Evolutionary conservation across 441 rosid genomes (phyloP).

Genomic region (Metrosideros polymorpha): DNA sequence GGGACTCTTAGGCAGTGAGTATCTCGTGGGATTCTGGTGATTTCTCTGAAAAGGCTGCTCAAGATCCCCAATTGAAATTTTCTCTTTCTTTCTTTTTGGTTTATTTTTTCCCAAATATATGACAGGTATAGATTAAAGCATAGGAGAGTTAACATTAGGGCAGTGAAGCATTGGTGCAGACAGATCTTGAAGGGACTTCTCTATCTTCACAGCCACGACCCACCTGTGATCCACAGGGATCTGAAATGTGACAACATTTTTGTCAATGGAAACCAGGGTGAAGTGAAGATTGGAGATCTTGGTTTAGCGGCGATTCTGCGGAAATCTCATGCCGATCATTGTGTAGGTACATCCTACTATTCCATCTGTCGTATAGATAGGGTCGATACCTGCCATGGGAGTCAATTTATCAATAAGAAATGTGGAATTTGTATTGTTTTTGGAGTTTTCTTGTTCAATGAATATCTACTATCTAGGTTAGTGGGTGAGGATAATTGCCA

Average conservation of each 20-base stretch:
- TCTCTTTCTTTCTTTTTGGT: background rate
- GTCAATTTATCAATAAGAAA: background rate
- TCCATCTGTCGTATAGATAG: background rate
- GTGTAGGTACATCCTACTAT: constrained; percentile 56
- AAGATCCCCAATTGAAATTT: background rate
- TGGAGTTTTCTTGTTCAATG: background rate
- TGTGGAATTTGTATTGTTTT: background rate
- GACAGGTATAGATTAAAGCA: constrained; percentile 79
- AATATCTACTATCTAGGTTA: background rate
- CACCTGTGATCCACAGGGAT: constrained; percentile 96
- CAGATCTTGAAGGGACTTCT: constrained; percentile 83
- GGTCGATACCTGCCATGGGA: background rate
- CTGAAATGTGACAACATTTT: constrained; percentile 97
- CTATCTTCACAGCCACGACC: constrained; percentile 83
- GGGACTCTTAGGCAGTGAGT: constrained; percentile 95
- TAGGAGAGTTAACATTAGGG: constrained; percentile 83
- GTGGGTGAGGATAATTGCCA: background rate
- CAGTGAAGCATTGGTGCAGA: constrained; percentile 97
- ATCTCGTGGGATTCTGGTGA: background rate
- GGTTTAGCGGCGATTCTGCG: constrained; percentile 86
- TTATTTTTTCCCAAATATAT: background rate
- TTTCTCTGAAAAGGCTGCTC: constrained; percentile 4
- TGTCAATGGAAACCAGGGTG: constrained; percentile 93
- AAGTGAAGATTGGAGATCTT: constrained; percentile 96
- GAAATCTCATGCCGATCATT: constrained; percentile 78